Evolutionary conservation across 1,284 basidiomycete species (phyloP).

Genomic region (Porodaedalea pini): DNA sequence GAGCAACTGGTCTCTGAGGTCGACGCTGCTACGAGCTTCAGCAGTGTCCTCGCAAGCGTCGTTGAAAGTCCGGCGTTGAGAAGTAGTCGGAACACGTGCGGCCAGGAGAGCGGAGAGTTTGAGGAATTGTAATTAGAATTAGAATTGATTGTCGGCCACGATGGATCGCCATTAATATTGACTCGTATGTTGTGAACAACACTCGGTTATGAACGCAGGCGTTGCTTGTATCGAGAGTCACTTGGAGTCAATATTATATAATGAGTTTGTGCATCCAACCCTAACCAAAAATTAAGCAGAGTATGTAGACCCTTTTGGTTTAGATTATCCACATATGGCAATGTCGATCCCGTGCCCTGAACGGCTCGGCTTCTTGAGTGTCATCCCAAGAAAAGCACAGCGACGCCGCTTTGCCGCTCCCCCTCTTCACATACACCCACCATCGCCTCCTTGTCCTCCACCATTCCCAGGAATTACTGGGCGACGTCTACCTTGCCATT

Average conservation of each 20-base stretch:
- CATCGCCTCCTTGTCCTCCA: background rate
- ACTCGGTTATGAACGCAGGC: background rate
- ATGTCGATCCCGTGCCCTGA: background rate
- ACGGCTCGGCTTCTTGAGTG: too few relatives aligned
- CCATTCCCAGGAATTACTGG: background rate
- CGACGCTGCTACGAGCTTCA: background rate
- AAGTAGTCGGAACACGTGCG: too few relatives aligned
- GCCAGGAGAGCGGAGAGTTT: background rate
- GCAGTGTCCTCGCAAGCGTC: background rate
- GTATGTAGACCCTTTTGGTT: too few relatives aligned
- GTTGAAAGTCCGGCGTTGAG: background rate
- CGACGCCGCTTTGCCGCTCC: background rate
- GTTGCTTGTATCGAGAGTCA: too few relatives aligned
- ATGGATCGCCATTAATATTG: background rate
- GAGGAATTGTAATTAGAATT: background rate
- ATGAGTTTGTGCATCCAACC: too few relatives aligned
- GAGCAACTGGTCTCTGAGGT: too few relatives aligned
- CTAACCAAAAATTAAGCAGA: too few relatives aligned
- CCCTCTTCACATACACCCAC: slow-evolving; percentile 1
- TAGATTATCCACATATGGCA: too few relatives aligned
- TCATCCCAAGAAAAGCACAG: background rate
- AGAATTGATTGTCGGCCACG: background rate
- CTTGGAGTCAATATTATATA: too few relatives aligned
- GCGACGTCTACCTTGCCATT: background rate
- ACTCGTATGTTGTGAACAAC: background rate